These are phyloP conservation scores for Fusarium scirpi DNA, from an alignment of 2,329 filamentous ascomycete genomes.

Conservation along the genomic window DNA sequence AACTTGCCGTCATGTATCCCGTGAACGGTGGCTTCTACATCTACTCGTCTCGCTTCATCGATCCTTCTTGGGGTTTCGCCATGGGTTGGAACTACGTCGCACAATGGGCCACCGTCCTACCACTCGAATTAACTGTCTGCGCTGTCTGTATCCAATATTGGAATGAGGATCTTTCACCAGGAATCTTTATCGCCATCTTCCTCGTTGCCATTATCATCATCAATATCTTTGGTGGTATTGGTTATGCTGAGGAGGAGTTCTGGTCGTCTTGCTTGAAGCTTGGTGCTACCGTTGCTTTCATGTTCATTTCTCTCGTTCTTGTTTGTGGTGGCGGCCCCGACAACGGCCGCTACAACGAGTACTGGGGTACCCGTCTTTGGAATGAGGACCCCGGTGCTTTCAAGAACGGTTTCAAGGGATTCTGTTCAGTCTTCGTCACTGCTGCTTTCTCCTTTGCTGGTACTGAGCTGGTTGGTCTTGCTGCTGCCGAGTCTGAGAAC, in stretches of 20 bases:
- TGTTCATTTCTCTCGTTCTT: slow-evolving; percentile 69
- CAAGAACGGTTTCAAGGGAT: slow-evolving; percentile 77
- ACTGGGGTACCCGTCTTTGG: slow-evolving; percentile 56
- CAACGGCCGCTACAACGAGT: slow-evolving; percentile 57
- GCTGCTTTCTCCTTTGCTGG: slow-evolving; percentile 78
- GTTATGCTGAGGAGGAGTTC: slow-evolving; percentile 69
- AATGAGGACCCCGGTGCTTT: slow-evolving; percentile 61
- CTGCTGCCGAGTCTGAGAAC: slow-evolving; percentile 75
- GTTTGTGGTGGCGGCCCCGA: slow-evolving; percentile 68
- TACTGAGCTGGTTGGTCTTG: slow-evolving; percentile 76
- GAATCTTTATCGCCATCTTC: slow-evolving; percentile 68
- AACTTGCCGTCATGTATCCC: slow-evolving; percentile 71
- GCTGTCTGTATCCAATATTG: slow-evolving; percentile 65
- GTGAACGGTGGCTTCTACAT: slow-evolving; percentile 73
- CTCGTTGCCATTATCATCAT: slow-evolving; percentile 62
- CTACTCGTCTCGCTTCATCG: slow-evolving; percentile 72
- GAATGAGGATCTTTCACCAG: slow-evolving; percentile 59
- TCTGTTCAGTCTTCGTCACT: slow-evolving; percentile 77
- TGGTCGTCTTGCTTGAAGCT: slow-evolving; percentile 67
- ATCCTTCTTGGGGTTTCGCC: slow-evolving; percentile 69
- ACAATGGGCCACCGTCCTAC: slow-evolving; percentile 63
- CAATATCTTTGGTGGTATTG: slow-evolving; percentile 67
- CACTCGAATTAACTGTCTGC: slow-evolving; percentile 65
- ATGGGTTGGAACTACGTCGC: slow-evolving; percentile 62
- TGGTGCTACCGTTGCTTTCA: slow-evolving; percentile 68